Percentiles rank a stretch among this genome's conserved stretches.
Conservation (phyloP, 345 rosid genomes). For the Syzygium grande region DNA sequence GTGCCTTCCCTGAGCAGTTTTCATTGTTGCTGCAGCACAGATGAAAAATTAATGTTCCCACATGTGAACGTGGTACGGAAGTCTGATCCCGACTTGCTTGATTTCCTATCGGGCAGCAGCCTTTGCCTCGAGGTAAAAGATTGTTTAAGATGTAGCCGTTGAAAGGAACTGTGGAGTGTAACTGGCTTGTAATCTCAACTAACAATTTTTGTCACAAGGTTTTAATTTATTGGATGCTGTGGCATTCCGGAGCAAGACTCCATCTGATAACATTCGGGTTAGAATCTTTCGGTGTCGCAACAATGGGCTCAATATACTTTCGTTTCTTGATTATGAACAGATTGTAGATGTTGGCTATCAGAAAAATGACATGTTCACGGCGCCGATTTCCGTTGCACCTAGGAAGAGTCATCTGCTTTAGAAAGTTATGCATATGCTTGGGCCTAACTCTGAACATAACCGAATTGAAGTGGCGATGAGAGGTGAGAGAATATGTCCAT, state of each 20-base stretch:
- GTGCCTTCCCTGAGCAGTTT: constrained; percentile 32
- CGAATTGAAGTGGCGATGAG: neutral
- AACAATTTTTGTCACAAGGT: neutral
- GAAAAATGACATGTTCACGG: neutral
- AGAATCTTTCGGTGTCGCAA: neutral
- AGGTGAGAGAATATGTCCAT: neutral
- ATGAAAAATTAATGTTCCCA: neutral
- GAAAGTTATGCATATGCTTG: neutral
- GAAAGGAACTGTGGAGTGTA: neutral
- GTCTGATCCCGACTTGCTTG: neutral
- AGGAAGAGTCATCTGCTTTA: neutral
- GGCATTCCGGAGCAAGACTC: neutral
- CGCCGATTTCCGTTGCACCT: neutral
- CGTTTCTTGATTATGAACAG: neutral
- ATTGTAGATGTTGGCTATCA: neutral
- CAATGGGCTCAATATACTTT: neutral
- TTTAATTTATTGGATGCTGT: neutral
- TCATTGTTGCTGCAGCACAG: constrained; percentile 22
- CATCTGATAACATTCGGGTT: neutral
- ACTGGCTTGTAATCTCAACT: neutral
- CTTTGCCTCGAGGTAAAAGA: neutral
- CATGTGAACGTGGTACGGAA: neutral
- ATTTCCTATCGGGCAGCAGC: neutral
- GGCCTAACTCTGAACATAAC: neutral
- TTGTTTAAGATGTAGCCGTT: neutral